Evolutionary conservation across 2,329 filamentous ascomycete genomes (phyloP).

Genomic region (Nemania sp.): DNA sequence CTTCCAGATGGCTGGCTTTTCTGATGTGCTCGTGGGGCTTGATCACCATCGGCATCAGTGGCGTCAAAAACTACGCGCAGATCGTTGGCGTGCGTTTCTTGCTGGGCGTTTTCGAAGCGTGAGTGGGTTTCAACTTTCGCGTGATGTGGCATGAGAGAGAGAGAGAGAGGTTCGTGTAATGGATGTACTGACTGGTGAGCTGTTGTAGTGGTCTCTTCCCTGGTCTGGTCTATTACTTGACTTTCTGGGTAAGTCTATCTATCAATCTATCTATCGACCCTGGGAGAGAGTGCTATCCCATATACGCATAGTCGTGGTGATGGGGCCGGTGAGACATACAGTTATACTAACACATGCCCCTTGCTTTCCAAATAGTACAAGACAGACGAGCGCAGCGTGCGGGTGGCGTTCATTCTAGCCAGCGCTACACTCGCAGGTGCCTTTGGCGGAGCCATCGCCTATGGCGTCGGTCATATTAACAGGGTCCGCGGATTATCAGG

Average conservation of each 20-base stretch:
- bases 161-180: background rate
- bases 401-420: slow-evolving; percentile 72
- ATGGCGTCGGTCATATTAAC: slow-evolving; percentile 74
- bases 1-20: slow-evolving; percentile 66
- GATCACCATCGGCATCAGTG: slow-evolving; percentile 68
- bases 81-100: slow-evolving; percentile 70
- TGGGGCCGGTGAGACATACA: no score
- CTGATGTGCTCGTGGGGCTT: slow-evolving; percentile 70
- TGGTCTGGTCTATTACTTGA: slow-evolving; percentile 68
- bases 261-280: no score
- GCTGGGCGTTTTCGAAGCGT: slow-evolving; percentile 69
- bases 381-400: slow-evolving; percentile 69
- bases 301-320: no score
- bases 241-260: slow-evolving; percentile 57
- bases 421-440: slow-evolving; percentile 72
- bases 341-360: background rate
- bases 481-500: slow-evolving; percentile 61
- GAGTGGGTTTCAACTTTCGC: no score
- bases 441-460: slow-evolving; percentile 76
- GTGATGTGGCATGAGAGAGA: no score
- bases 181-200: slow-evolving; percentile 2
- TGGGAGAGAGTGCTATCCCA: no score
- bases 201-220: slow-evolving; percentile 62
- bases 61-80: slow-evolving; percentile 62
- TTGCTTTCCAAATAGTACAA: slow-evolving; percentile 53